These are phyloP conservation scores for Scheffersomyces spartinae DNA, from an alignment of 805 yeast species.

Conservation along the genomic window DNA sequence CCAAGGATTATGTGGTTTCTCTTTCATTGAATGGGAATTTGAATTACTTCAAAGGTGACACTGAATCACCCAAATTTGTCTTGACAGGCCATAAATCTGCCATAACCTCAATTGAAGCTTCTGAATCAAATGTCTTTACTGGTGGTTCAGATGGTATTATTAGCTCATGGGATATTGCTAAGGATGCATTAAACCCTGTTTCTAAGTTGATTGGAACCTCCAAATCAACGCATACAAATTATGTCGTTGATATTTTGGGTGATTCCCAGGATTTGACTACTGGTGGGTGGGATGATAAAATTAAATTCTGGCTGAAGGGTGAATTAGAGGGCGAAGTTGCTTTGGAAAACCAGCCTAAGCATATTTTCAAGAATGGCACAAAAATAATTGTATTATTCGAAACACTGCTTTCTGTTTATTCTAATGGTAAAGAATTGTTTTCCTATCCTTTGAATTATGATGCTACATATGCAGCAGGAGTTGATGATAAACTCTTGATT, in stretches of 20 bases:
- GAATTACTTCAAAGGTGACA: constrained; percentile 38
- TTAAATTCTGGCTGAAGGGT: constrained; percentile 30
- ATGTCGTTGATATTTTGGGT: constrained; percentile 41
- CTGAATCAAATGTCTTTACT: constrained; percentile 27
- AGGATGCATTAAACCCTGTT: constrained; percentile 8
- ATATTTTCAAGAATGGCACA: constrained; percentile 8
- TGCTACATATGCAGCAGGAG: too few relatives aligned
- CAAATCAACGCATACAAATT: constrained; percentile 48
- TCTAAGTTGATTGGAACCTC: constrained; percentile 20
- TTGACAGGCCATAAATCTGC: constrained; percentile 76
- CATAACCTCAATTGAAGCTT: constrained; percentile 46
- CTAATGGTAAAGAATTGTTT: too few relatives aligned
- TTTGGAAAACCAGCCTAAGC: constrained; percentile 25
- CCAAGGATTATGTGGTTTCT: constrained; percentile 48
- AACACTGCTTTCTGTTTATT: too few relatives aligned
- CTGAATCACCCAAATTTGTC: constrained; percentile 20
- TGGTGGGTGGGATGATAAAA: constrained; percentile 85
- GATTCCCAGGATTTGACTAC: constrained; percentile 26
- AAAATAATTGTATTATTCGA: constrained; percentile 19
- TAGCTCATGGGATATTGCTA: constrained; percentile 40
- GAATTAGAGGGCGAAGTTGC: too few relatives aligned
- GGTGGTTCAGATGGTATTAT: constrained; percentile 82
- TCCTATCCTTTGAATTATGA: too few relatives aligned
- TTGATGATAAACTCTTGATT: constrained; percentile 13
- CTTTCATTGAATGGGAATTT: constrained; percentile 65